phyloP scores from a whole-genome alignment of 495 filamentous ascomycete genomes.

The Penicillium subrubescens region DNA sequence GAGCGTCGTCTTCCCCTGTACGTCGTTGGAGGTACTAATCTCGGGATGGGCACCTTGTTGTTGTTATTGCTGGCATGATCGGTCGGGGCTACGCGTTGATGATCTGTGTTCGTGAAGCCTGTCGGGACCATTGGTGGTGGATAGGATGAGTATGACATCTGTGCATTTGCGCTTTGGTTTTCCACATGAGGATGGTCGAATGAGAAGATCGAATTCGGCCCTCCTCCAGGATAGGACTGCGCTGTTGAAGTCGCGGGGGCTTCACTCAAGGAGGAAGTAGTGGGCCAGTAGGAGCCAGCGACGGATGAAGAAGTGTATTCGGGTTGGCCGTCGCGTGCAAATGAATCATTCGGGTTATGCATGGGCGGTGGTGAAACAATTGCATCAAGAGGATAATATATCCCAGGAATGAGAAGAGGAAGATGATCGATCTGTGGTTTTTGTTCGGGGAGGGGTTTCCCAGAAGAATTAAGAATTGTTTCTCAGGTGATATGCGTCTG shows the following conservation, averaged over 20 bases:
- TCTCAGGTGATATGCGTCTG: neutral
- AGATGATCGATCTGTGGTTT: neutral
- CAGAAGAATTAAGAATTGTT: neutral
- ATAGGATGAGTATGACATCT: constrained; percentile 1
- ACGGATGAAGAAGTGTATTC: neutral
- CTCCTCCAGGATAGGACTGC: neutral
- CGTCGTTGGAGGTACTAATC: constrained; percentile 10
- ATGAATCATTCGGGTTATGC: neutral
- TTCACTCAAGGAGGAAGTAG: neutral
- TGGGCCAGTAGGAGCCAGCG: neutral
- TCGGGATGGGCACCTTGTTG: constrained; percentile 41
- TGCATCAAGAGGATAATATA: neutral
- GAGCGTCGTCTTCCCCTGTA: constrained; percentile 37
- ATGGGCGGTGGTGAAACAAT: neutral
- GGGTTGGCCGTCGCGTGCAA: neutral
- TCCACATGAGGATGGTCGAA: neutral
- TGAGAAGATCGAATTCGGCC: neutral
- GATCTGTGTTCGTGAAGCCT: neutral
- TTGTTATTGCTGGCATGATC: constrained; percentile 1
- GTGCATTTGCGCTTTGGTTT: neutral
- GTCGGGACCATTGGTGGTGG: neutral
- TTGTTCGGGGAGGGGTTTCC: neutral
- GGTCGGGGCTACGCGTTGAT: neutral
- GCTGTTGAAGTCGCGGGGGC: neutral
- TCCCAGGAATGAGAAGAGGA: neutral